These are phyloP conservation scores for Trichoderma asperelloides DNA, from an alignment of 495 filamentous ascomycete species.

Conservation along the genomic window DNA sequence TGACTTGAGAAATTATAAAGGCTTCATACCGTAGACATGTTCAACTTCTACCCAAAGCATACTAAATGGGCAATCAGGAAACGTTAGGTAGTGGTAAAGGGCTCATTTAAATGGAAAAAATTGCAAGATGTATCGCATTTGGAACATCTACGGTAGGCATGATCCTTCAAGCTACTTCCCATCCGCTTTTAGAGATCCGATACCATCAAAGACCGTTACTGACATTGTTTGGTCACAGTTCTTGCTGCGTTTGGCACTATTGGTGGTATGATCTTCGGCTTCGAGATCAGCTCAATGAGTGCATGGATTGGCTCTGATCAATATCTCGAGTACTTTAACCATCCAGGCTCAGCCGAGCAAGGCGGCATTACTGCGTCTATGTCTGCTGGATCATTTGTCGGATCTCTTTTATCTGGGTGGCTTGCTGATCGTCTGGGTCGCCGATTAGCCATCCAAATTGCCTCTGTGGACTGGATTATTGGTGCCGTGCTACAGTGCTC, in stretches of 20 bases:
- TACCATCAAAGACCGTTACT: not conserved
- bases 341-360: conserved; percentile 47
- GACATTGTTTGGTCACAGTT: conserved; percentile 42
- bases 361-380: conserved; percentile 61
- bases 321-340: conserved; percentile 53
- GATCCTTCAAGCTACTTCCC: not conserved
- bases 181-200: not conserved
- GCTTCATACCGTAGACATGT: not conserved
- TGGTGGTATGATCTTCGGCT: conserved; percentile 61
- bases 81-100: not conserved
- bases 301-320: conserved; percentile 55
- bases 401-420: conserved; percentile 55
- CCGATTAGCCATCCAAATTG: conserved; percentile 57
- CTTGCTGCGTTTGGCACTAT: conserved; percentile 46
- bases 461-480: conserved; percentile 58
- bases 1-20: not conserved
- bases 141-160: conserved; percentile 10
- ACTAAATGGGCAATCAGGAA: not conserved
- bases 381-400: conserved; percentile 63
- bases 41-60: not conserved
- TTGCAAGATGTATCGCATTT: conserved; percentile 10
- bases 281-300: conserved; percentile 65
- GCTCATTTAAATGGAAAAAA: not conserved
- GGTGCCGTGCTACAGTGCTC: conserved; percentile 59
- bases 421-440: conserved; percentile 61